phyloP scores from a whole-genome alignment of 148 eudicot genomes.

The Silene conica region DNA sequence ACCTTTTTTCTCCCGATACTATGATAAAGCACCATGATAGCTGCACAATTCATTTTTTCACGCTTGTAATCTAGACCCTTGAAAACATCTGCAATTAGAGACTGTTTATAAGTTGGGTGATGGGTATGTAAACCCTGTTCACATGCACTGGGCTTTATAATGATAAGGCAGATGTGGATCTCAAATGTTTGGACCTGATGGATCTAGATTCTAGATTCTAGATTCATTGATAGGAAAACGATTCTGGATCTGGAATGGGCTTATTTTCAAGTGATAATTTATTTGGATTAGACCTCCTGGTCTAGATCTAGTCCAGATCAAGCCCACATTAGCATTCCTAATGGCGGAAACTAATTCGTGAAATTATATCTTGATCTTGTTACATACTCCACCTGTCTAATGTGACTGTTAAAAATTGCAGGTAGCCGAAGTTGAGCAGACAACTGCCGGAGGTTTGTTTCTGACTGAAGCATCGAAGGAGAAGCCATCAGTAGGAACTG shows the following conservation, averaged over 20 bases:
- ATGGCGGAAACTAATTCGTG: neutral
- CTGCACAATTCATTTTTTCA: neutral
- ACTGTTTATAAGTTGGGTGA: too few species aligned
- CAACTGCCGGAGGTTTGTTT: slow-evolving; percentile 77
- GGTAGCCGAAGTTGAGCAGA: slow-evolving; percentile 80
- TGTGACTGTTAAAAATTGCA: slow-evolving; percentile 15
- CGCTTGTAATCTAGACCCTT: neutral
- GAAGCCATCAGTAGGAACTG: slow-evolving; percentile 88
- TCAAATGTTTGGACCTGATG: too few species aligned
- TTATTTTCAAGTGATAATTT: too few species aligned
- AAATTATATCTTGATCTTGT: neutral
- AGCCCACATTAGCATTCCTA: neutral
- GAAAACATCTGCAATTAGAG: neutral
- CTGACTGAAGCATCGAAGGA: slow-evolving; percentile 75
- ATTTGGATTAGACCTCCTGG: too few species aligned
- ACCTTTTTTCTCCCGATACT: too few species aligned
- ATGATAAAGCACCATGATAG: neutral
- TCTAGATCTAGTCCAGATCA: too few species aligned
- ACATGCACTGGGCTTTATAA: too few species aligned
- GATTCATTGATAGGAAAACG: too few species aligned
- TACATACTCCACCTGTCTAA: neutral
- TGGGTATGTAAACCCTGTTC: too few species aligned
- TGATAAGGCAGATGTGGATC: too few species aligned
- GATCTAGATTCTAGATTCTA: too few species aligned
- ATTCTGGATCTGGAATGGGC: too few species aligned